Evolutionary conservation across 1,139 yeast genomes (phyloP).

Genomic region (Hanseniaspora sp.): DNA sequence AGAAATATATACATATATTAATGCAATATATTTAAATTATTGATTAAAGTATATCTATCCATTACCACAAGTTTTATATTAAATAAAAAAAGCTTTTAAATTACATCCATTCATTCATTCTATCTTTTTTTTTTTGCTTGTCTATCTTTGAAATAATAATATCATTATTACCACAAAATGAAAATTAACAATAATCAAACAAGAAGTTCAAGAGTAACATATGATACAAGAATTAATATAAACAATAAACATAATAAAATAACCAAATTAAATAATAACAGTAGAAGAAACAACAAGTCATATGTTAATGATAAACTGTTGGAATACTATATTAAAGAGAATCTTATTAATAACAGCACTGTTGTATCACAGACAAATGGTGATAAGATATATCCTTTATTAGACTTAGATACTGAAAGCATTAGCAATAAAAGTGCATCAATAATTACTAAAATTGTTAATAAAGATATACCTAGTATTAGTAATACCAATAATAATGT

Average conservation of each 20-base stretch:
- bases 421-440: not conserved
- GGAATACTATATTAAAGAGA: conserved; percentile 4
- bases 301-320: not conserved
- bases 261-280: not conserved
- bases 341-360: conserved; percentile 4
- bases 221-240: too few relatives aligned
- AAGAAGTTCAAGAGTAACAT: too few relatives aligned
- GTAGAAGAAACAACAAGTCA: conserved; percentile 1
- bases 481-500: not conserved
- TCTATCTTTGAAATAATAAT: too few relatives aligned
- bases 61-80: too few relatives aligned
- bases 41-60: too few relatives aligned
- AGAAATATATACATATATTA: too few relatives aligned
- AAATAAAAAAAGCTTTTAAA: too few relatives aligned
- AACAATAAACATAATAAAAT: conserved; percentile 5
- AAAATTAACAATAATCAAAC: too few relatives aligned
- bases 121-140: too few relatives aligned
- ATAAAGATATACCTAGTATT: conserved; percentile 18
- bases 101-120: too few relatives aligned
- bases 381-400: not conserved
- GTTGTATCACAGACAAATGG: conserved; percentile 5
- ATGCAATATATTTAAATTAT: too few relatives aligned
- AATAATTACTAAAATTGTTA: conserved; percentile 7
- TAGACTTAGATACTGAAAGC: not conserved
- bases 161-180: too few relatives aligned